Base-by-base conservation (phyloP, 2,329 filamentous ascomycete genomes). In the Colletotrichum graminicola region DNA sequence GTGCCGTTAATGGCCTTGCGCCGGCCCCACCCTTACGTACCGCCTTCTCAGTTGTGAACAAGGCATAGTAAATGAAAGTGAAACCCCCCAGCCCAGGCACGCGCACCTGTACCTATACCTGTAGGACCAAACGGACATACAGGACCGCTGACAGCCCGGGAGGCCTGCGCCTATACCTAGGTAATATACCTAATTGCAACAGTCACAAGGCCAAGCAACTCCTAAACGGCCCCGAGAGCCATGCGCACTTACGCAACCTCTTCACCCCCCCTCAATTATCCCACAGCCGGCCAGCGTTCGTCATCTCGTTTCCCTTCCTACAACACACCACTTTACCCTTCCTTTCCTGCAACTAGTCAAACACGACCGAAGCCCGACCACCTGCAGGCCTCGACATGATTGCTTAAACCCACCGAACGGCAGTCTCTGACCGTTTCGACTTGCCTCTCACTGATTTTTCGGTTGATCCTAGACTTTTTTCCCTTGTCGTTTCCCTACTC, bases 361-460 rank as follows among this genome's bases (percentile, higher is more conserved):
- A 45, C 52, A 47, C 52, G 36, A 62, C 55, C 23, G 26, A 29
- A 49, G 23, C 43, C 29, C n/a, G 29, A 32, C 60, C 60, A 16
- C 63, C 18, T 61, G 63, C 51, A 67, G 55, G 32, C 39, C 34
- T 29, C 34, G 52, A 57, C 36, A 71, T 71, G 68, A 52, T 29
- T 36, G 43, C 29, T 68, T 71, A 59, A 68, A 32, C n/a, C n/a
- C n/a, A 52, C 21, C 34, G 16, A 32, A 59, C 64, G 68, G 68
- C 52, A 62, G 68, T 62, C 29, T 32, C 57, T 62, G 56, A 67
- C 65, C 64, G 68, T 65, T 57, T 47, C 32, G 52, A 18, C 52
- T 29, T 29, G 5, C 7, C n/a, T 8, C 41, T 10, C 29, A 2
- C 36, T 11, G 23, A 32, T 6, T 23, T 18, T 23, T 32, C 18